Percentiles rank a stretch among this genome's conserved stretches.
phyloP scores from a whole-genome alignment of 192 early-diverging fungal species.

The Geranomyces michiganensis region DNA sequence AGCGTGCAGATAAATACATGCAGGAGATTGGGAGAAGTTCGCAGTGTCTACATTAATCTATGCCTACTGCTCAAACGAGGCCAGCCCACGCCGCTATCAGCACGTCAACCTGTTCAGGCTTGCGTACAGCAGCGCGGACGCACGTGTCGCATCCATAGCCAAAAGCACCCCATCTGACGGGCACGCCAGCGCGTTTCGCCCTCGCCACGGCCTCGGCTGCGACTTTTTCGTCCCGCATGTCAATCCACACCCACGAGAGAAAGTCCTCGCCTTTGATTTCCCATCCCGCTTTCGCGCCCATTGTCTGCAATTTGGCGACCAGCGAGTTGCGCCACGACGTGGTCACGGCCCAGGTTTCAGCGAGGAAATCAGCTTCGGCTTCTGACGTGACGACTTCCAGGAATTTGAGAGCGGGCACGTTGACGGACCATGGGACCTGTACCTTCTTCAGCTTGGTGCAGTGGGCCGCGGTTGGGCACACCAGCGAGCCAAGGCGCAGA shows the following conservation, averaged over 20 bases:
- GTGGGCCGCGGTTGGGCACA: slow-evolving; percentile 79
- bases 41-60: not conserved
- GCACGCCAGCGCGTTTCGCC: slow-evolving; percentile 79
- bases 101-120: slow-evolving; percentile 70
- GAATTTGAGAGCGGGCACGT: slow-evolving; percentile 83
- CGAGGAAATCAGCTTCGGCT: slow-evolving; percentile 58
- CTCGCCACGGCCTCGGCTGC: slow-evolving; percentile 66
- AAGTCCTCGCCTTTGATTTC: slow-evolving; percentile 72
- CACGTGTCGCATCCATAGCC: slow-evolving; percentile 76
- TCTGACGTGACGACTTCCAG: slow-evolving; percentile 76
- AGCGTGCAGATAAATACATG: no score
- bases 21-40: no score
- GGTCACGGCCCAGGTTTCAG: slow-evolving; percentile 80
- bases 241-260: slow-evolving; percentile 88
- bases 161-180: slow-evolving; percentile 75
- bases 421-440: slow-evolving; percentile 93
- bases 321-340: slow-evolving; percentile 63
- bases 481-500: slow-evolving; percentile 82
- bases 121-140: slow-evolving; percentile 64
- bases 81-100: slow-evolving; percentile 69
- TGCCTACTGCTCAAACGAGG: slow-evolving; percentile 4
- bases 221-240: slow-evolving; percentile 60
- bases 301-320: slow-evolving; percentile 42
- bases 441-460: slow-evolving; percentile 73
- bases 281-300: slow-evolving; percentile 53